Base-by-base conservation (phyloP, 257 asterid genomes). In the Solanum tarapatanum region DNA sequence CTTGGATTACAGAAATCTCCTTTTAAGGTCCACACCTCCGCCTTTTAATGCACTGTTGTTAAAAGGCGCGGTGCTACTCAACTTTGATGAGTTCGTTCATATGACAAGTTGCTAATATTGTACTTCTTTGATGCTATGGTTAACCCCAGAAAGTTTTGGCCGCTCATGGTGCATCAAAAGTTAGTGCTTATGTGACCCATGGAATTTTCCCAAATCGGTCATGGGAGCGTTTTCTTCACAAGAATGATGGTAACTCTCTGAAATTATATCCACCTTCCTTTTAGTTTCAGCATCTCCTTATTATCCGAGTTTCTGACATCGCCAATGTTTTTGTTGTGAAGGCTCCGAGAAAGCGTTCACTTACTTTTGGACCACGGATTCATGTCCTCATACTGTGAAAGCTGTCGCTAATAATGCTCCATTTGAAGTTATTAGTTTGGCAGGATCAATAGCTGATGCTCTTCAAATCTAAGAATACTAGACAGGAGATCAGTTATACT, bases 361-460 rank as follows among this genome's bases (percentile, higher is more conserved):
- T 68, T 93, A 95, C 91, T 95, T 97, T 82, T 97, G 98, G 99
- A 94, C 94, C 89, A 95, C 97, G 1, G 99, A 97, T 91, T 97
- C 99, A 1, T 97, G 99, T 90, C 95, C 98, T 23, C 88, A 5
- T 5, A 97, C 98, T 6, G 98, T 95, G 86, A 90, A 94, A 86
- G 93, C 96, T 82, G 89, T 97, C 14, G 90, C 91, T 16, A 84
- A 90, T 17, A 90, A 92, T 90, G 92, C 96, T 85, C 99, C 99
- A 16, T 97, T 97, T 58, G 98, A 97, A 89, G 95, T 97, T 86
- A 68, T 95, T 88, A 94, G 98, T 86, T 98, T 97, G 64, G 99
- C 99, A 0, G 95, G 95, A 85, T 97, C 99, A 6, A 97, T 97
- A 62, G 96, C 99, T 36, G 96, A 94, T 86, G 97, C 98, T 70